These are phyloP conservation scores for Cercophora scortea DNA, from an alignment of 495 filamentous ascomycete genomes.

Conservation along the genomic window DNA sequence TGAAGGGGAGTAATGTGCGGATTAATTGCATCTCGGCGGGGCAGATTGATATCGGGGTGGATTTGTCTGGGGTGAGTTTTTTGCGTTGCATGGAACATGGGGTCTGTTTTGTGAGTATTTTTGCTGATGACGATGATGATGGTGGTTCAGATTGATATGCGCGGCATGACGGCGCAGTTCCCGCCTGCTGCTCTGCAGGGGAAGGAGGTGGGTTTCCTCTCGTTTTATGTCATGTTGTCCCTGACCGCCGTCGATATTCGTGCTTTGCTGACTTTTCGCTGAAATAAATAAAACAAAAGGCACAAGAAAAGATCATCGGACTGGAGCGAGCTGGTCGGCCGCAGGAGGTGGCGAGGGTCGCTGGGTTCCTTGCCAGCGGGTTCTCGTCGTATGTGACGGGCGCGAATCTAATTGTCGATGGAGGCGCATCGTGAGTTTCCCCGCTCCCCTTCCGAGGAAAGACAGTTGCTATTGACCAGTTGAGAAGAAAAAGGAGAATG, in stretches of 20 bases:
- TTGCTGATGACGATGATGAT: background rate
- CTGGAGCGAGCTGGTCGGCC: conserved; percentile 27
- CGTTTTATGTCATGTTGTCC: background rate
- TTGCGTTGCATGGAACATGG: no score
- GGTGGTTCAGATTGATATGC: conserved; percentile 37
- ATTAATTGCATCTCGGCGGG: conserved; percentile 54
- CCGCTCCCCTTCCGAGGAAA: background rate
- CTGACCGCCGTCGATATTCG: no score
- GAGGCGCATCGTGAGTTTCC: conserved; percentile 38
- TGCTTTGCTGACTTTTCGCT: background rate
- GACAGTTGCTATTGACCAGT: background rate
- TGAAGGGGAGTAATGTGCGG: conserved; percentile 47
- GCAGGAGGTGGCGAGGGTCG: conserved; percentile 49
- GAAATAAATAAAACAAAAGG: background rate
- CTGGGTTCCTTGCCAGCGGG: conserved; percentile 48
- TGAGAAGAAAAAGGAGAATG: background rate
- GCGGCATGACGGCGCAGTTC: conserved; percentile 46
- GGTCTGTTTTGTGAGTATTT: background rate
- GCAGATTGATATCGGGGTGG: conserved; percentile 51
- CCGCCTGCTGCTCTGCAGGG: conserved; percentile 47
- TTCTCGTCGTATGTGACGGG: conserved; percentile 53
- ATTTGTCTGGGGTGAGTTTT: conserved; percentile 35
- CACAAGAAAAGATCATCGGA: conserved; percentile 17
- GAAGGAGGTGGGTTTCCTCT: conserved; percentile 28
- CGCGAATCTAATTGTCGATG: conserved; percentile 48